Conservation (phyloP, 2,329 filamentous ascomycete species). For the Aaosphaeria arxii region DNA sequence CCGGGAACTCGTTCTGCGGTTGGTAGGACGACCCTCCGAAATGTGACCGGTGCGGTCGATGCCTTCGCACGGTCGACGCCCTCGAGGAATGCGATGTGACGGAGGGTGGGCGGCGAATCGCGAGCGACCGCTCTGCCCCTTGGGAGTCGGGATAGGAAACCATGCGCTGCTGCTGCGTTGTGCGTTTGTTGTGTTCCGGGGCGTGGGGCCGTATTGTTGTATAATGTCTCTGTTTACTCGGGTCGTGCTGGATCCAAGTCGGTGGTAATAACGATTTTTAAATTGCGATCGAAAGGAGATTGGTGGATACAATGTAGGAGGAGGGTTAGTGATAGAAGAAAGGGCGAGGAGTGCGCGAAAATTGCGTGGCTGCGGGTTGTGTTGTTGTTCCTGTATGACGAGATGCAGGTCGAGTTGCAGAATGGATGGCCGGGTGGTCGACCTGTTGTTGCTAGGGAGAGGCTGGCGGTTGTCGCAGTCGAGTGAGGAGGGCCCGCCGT, state of each 20-base stretch:
- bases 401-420: constrained; percentile 22
- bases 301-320: neutral
- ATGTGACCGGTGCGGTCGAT: constrained; percentile 79
- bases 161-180: constrained; percentile 43
- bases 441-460: neutral
- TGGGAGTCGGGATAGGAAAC: constrained; percentile 60
- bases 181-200: neutral
- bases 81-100: constrained; percentile 57
- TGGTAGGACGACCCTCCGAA: constrained; percentile 65
- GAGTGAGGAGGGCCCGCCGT: neutral
- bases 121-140: constrained; percentile 52
- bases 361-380: constrained; percentile 26
- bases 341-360: constrained; percentile 16
- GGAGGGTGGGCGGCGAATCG: constrained; percentile 61
- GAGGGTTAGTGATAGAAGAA: neutral
- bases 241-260: neutral
- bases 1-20: constrained; percentile 85
- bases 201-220: neutral
- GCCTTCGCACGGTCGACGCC: constrained; percentile 55
- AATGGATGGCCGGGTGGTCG: neutral
- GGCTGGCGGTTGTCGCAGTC: neutral
- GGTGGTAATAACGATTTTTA: neutral
- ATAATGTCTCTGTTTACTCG: neutral
- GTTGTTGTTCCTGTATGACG: constrained; percentile 23
- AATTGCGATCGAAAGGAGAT: neutral